These are phyloP conservation scores for Nannizziopsis barbatae DNA, from an alignment of 2,329 filamentous ascomycete genomes.

Conservation along the genomic window DNA sequence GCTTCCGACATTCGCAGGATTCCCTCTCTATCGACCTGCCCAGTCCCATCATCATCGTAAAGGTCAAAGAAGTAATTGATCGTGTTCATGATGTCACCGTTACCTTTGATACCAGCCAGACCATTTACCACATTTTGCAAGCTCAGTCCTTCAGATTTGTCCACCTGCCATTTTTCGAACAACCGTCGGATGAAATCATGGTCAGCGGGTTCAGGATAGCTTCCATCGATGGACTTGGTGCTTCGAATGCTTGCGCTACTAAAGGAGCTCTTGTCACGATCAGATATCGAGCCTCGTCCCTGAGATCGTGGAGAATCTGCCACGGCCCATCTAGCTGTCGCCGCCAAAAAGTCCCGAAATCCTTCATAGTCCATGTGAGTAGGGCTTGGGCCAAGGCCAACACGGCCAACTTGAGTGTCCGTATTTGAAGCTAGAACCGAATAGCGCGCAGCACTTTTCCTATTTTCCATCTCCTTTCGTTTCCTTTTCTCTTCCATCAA, in stretches of 20 bases:
- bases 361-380: constrained; percentile 96
- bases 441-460: constrained; percentile 26
- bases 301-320: constrained; percentile 65
- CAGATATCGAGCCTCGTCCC: constrained; percentile 37
- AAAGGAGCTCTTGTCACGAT: constrained; percentile 46
- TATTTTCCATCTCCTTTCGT: constrained; percentile 51
- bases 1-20: constrained; percentile 92
- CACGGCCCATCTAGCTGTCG: constrained; percentile 83
- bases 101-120: constrained; percentile 81
- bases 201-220: constrained; percentile 61
- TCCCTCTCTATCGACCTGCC: constrained; percentile 85
- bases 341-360: constrained; percentile 85
- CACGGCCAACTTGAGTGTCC: constrained; percentile 67
- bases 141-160: constrained; percentile 64
- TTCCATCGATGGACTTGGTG: constrained; percentile 45
- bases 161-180: constrained; percentile 78
- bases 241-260: constrained; percentile 50
- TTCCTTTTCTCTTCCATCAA: constrained; percentile 65
- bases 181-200: constrained; percentile 88
- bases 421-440: constrained; percentile 38
- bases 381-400: constrained; percentile 78
- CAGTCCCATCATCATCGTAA: constrained; percentile 86
- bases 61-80: constrained; percentile 98
- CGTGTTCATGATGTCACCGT: constrained; percentile 90
- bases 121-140: constrained; percentile 88